Base-by-base conservation (phyloP, 768 basidiomycete genomes). In the Chlorophyllum brunneum region DNA sequence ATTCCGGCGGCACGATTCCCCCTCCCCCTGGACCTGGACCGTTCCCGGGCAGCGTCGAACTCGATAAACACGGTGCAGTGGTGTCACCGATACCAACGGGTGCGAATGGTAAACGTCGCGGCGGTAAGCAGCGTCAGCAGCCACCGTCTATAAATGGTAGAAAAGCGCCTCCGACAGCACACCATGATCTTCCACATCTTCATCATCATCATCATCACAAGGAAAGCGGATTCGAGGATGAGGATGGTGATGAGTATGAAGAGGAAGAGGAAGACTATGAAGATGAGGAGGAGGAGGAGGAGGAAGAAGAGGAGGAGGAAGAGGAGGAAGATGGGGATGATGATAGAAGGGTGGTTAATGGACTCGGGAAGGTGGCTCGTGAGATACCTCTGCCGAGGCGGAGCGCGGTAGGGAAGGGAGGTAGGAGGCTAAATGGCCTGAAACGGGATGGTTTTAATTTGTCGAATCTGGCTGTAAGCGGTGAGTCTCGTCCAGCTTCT, bases 11-110 rank as follows among this genome's bases (percentile, higher is more conserved):
- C 57, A 89, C 85, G 34, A 79, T 94, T 62, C 85, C 93, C 59
- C 91, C 93, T 48, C 95, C 95, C 27, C 92, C 88, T 39, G 95
- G 95, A 11, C 95, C 97, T 6, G 95, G 97, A 24, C 97, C 97
- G 4, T 98, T 98, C 75, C 97, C 97, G 31, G 97, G 97, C 54
- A 92, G 89, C 63, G 94, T 99, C 67, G 95, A 97, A 68, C 81
- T 97, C 53, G 93, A 97, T 77, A 88, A 92, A 74, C 87, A 90
- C 64, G 94, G 94, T 41, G 78, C 70, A 27, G 65, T 69, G 48
- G 69, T 68, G 40, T 60, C 66, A 29, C 65, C 64, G 39, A 52
- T 62, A 16, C 61, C 60, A 26, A 51, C 59, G 26, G 48, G 41
- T 20, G 53, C 51, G 59, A 62, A 45, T 60, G 61, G 33, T 56